Conservation (phyloP, 164 flowering plant species). For the Tinospora cordifolia region DNA sequence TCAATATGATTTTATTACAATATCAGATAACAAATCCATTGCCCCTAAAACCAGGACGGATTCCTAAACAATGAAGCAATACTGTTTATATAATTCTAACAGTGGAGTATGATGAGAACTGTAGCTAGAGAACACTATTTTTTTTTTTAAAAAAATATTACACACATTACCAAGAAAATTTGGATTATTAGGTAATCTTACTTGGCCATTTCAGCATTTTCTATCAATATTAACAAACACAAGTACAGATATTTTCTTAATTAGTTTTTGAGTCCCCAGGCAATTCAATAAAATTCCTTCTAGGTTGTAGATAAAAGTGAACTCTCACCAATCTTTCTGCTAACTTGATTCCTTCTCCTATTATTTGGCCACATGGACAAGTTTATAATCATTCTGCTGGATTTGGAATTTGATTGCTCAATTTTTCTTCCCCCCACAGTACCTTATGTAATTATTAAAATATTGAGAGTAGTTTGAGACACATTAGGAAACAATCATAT, state of each 20-base stretch:
- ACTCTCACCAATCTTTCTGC: slow-evolving; percentile 1
- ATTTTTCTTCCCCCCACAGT: background rate
- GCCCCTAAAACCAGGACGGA: no score
- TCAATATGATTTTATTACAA: no score
- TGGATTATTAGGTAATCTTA: background rate
- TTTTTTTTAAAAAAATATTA: no score
- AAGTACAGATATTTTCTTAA: background rate
- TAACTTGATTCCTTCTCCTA: background rate
- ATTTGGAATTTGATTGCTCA: slow-evolving; percentile 3
- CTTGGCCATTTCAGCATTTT: background rate
- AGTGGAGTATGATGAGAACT: no score
- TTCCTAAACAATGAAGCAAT: no score
- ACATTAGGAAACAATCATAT: slow-evolving; percentile 9
- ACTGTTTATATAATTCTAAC: no score
- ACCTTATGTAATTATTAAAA: slow-evolving; percentile 4
- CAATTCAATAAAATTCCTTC: background rate
- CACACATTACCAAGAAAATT: background rate
- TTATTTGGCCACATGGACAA: slow-evolving; percentile 3
- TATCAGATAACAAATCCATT: no score
- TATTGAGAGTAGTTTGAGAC: slow-evolving; percentile 1
- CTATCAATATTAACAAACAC: background rate
- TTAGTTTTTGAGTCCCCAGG: background rate
- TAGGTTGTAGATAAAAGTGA: slow-evolving; percentile 5
- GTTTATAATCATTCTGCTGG: slow-evolving; percentile 13
- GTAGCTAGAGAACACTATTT: no score